These are phyloP conservation scores for Penicillium crystallinum DNA, from an alignment of 495 filamentous ascomycete genomes.

Conservation along the genomic window DNA sequence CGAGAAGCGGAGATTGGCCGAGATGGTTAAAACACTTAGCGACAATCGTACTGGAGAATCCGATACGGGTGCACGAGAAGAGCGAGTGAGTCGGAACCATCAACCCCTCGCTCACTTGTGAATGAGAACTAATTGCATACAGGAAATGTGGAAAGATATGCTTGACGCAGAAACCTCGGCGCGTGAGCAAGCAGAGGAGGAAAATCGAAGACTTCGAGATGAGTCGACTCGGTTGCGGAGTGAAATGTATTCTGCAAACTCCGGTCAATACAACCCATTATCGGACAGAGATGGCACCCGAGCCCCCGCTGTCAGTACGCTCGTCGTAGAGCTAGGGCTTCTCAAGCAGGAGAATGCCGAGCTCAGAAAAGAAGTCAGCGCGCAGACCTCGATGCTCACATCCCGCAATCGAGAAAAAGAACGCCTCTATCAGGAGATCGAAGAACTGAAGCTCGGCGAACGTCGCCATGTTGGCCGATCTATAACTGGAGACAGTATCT, in stretches of 20 bases:
- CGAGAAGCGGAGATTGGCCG: constrained; percentile 76
- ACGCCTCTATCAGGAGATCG: constrained; percentile 91
- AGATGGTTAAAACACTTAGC: constrained; percentile 68
- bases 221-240: constrained; percentile 72
- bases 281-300: constrained; percentile 62
- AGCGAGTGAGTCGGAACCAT: constrained; percentile 48
- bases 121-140: constrained; percentile 5
- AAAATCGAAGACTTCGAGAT: constrained; percentile 77
- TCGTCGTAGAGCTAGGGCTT: constrained; percentile 69
- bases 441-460: constrained; percentile 85
- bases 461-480: constrained; percentile 60
- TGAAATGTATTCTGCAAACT: constrained; percentile 44
- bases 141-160: constrained; percentile 91
- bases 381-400: constrained; percentile 96
- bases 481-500: constrained; percentile 79
- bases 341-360: constrained; percentile 90
- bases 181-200: constrained; percentile 85
- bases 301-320: constrained; percentile 57
- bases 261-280: constrained; percentile 51
- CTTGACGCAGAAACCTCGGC: constrained; percentile 88
- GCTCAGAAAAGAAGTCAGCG: constrained; percentile 83
- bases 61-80: constrained; percentile 72
- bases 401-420: constrained; percentile 94
- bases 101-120: background rate
- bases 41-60: constrained; percentile 59